Conservation (phyloP, 495 filamentous ascomycete genomes). For the Podospora sp. region DNA sequence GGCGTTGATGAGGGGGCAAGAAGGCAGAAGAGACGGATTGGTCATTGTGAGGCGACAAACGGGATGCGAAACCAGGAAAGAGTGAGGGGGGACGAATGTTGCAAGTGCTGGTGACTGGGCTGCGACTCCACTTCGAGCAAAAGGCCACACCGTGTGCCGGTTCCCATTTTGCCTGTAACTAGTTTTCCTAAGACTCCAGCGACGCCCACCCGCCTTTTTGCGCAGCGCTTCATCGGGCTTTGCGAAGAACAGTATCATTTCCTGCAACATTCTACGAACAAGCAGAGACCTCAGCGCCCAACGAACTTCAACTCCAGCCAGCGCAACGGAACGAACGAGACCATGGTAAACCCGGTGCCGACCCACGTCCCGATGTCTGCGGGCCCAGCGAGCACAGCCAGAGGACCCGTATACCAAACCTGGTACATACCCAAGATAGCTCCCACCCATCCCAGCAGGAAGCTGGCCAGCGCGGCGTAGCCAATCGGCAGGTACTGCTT, state of each 20-base stretch:
- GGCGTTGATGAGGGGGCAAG: too few species aligned
- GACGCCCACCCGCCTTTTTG: too few species aligned
- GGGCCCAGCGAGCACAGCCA: slow-evolving; percentile 46
- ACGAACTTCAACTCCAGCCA: slow-evolving; percentile 52
- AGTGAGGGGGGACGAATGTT: too few species aligned
- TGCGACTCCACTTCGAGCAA: too few species aligned
- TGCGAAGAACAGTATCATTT: neutral
- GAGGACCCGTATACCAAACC: slow-evolving; percentile 68
- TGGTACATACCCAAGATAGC: slow-evolving; percentile 70
- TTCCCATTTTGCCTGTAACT: too few species aligned
- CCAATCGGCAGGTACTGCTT: slow-evolving; percentile 62
- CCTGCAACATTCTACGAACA: slow-evolving; percentile 1
- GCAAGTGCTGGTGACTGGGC: too few species aligned
- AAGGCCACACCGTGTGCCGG: too few species aligned
- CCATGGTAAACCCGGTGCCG: slow-evolving; percentile 50
- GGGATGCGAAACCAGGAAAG: too few species aligned
- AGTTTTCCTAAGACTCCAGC: too few species aligned
- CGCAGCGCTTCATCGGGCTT: neutral
- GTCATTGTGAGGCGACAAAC: too few species aligned
- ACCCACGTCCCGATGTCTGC: slow-evolving; percentile 54
- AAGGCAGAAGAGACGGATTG: too few species aligned
- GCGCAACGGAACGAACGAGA: slow-evolving; percentile 55
- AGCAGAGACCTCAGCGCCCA: slow-evolving; percentile 36
- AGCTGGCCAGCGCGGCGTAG: slow-evolving; percentile 62
- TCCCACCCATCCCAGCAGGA: slow-evolving; percentile 70